Percentiles rank a stretch among this genome's conserved stretches.
phyloP scores from a whole-genome alignment of 2,329 filamentous ascomycete species.

The Xylariaceae sp. region DNA sequence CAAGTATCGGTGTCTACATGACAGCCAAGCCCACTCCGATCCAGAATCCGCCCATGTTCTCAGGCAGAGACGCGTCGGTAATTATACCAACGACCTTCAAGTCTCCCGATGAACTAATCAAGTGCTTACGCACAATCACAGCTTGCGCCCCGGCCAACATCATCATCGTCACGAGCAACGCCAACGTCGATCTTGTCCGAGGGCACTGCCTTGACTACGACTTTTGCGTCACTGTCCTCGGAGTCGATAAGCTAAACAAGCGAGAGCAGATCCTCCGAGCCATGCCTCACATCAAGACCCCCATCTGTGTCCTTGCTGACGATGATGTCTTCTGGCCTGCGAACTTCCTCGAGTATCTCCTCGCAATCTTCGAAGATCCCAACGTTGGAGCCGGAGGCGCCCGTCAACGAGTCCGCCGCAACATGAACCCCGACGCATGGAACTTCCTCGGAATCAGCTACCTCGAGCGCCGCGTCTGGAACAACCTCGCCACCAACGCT shows the following conservation, averaged over 20 bases:
- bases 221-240: not conserved
- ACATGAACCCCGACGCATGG: slow-evolving; percentile 1
- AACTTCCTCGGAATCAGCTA: slow-evolving; percentile 11
- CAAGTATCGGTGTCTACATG: slow-evolving; percentile 3
- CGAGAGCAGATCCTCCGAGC: slow-evolving; percentile 5
- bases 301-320: slow-evolving; percentile 6
- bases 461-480: slow-evolving; percentile 11
- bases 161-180: slow-evolving; percentile 1
- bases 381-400: slow-evolving; percentile 6
- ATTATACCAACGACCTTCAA: slow-evolving; percentile 13
- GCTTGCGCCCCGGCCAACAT: slow-evolving; percentile 4
- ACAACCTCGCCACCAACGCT: slow-evolving; percentile 7
- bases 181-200: not conserved
- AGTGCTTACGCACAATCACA: slow-evolving; percentile 1
- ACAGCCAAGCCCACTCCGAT: not conserved
- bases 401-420: slow-evolving; percentile 1
- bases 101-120: not conserved
- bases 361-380: slow-evolving; percentile 9
- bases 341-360: slow-evolving; percentile 5
- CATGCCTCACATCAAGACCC: not conserved
- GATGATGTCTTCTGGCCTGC: slow-evolving; percentile 6
- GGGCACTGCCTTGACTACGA: not conserved
- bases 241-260: slow-evolving; percentile 5
- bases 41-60: not conserved
- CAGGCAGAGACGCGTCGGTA: slow-evolving; percentile 5